Evolutionary conservation across 2,329 filamentous ascomycete species (phyloP).

Genomic region (Podosphaera leucotricha): DNA sequence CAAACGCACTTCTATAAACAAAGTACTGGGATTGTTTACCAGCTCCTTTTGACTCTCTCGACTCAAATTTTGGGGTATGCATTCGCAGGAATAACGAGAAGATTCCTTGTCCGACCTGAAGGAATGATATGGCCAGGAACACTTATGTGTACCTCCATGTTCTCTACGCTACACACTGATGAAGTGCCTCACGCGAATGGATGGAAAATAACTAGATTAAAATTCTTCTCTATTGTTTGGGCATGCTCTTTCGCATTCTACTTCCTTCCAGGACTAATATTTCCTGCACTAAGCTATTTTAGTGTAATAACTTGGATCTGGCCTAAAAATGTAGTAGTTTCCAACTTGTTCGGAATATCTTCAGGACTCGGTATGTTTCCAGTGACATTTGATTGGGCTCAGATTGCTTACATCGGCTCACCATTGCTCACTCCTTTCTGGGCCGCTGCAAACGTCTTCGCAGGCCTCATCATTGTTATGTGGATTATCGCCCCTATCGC

Average conservation of each 20-base stretch:
- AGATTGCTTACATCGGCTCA: conserved; percentile 65
- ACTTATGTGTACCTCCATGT: conserved; percentile 74
- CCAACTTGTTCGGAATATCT: conserved; percentile 68
- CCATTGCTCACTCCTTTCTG: conserved; percentile 67
- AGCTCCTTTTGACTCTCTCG: conserved; percentile 61
- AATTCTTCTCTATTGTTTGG: conserved; percentile 62
- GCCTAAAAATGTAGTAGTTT: conserved; percentile 63
- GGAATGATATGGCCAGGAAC: conserved; percentile 87
- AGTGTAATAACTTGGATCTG: conserved; percentile 76
- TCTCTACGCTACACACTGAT: conserved; percentile 62
- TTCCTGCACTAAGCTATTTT: conserved; percentile 73
- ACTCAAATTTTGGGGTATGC: conserved; percentile 74
- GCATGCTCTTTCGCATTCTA: conserved; percentile 53
- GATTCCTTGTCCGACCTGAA: conserved; percentile 62
- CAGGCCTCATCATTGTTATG: conserved; percentile 60
- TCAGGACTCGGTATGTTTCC: conserved; percentile 68
- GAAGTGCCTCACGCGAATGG: conserved; percentile 63
- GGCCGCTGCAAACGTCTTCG: conserved; percentile 67
- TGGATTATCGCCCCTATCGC: conserved; percentile 61
- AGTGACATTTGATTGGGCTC: conserved; percentile 77
- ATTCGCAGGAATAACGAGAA: conserved; percentile 58
- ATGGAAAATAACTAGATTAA: conserved; percentile 63
- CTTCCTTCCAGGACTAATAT: conserved; percentile 59
- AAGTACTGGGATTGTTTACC: conserved; percentile 50
- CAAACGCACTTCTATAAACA: conserved; percentile 79